Evolutionary conservation across 148 eudicot genomes (phyloP).

Genomic region (Agrostemma githago): DNA sequence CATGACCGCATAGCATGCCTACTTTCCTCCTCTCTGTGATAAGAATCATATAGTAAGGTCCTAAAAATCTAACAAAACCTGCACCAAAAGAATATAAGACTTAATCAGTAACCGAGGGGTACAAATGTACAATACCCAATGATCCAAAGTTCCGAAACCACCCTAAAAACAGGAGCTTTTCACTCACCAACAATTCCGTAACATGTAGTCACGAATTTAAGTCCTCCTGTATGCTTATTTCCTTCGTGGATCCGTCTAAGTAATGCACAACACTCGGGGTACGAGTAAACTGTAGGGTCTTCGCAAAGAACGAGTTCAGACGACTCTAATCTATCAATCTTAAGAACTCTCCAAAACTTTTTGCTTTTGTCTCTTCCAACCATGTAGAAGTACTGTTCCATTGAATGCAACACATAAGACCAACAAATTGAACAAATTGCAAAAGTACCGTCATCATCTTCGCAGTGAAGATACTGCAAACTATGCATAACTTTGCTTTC

Average conservation of each 20-base stretch:
- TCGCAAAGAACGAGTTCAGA: slow-evolving; percentile 61
- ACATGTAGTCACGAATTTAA: slow-evolving; percentile 72
- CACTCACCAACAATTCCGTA: slow-evolving; percentile 93
- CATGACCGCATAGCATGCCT: slow-evolving; percentile 83
- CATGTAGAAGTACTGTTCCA: slow-evolving; percentile 82
- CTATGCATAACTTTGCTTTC: background rate
- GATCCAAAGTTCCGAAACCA: background rate
- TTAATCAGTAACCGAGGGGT: slow-evolving; percentile 1
- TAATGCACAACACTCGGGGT: slow-evolving; percentile 56
- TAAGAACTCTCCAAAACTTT: slow-evolving; percentile 70
- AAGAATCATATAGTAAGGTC: slow-evolving; percentile 90
- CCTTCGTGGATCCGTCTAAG: slow-evolving; percentile 77
- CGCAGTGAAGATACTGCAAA: background rate
- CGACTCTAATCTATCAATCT: slow-evolving; percentile 84
- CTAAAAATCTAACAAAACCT: slow-evolving; percentile 94
- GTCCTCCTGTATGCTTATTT: slow-evolving; percentile 84
- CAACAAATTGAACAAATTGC: background rate
- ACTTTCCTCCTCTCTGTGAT: slow-evolving; percentile 91
- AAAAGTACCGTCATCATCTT: background rate
- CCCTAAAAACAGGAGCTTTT: background rate
- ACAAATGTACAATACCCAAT: background rate
- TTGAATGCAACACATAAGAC: background rate
- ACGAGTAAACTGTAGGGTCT: slow-evolving; percentile 75
- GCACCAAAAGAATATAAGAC: slow-evolving; percentile 19
- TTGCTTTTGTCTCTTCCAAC: slow-evolving; percentile 78